Evolutionary conservation across 2,329 filamentous ascomycete species (phyloP).

Genomic region (Talaromyces sp.): DNA sequence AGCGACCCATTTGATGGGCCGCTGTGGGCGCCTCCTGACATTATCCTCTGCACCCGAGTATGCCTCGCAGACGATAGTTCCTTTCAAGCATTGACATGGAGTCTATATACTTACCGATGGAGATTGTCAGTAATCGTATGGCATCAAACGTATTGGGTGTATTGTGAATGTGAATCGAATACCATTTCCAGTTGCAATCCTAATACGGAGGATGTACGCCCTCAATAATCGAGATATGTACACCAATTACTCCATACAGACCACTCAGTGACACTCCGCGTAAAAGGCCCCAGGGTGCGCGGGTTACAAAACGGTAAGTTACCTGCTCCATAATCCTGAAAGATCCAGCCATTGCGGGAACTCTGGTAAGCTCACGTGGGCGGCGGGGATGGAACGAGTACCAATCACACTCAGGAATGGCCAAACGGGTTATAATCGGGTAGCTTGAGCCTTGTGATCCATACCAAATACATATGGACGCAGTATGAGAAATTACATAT

Average conservation of each 20-base stretch:
- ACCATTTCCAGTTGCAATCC: neutral
- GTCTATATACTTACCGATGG: neutral
- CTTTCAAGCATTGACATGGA: neutral
- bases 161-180: neutral
- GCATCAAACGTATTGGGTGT: neutral
- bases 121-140: neutral
- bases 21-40: neutral
- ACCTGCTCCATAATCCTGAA: neutral
- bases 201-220: neutral
- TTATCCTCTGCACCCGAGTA: neutral
- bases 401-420: neutral
- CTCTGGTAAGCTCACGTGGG: constrained; percentile 9
- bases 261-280: no score
- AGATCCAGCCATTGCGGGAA: constrained; percentile 2
- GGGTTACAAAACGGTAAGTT: neutral
- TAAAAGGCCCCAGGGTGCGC: neutral
- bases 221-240: neutral
- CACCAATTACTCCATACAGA: neutral
- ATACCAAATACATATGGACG: neutral
- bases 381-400: neutral
- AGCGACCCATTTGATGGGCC: neutral
- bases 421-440: neutral
- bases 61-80: neutral
- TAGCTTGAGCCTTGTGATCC: neutral
- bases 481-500: neutral